These are phyloP conservation scores for Bryoglossum gracile DNA, from an alignment of 495 filamentous ascomycete genomes.

Conservation along the genomic window DNA sequence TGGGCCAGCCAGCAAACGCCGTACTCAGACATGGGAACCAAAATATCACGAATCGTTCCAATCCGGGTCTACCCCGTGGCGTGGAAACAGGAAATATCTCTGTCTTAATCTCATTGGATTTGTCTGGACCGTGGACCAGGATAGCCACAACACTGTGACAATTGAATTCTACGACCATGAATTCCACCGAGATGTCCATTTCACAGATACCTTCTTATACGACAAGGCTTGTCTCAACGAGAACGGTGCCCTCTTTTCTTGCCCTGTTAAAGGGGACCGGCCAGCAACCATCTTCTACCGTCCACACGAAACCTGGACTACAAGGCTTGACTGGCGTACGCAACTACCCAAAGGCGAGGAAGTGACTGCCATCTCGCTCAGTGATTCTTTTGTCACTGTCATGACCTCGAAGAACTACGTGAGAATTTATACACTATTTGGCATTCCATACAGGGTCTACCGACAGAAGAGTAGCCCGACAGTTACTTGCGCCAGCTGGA, in stretches of 20 bases:
- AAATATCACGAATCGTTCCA: conserved; percentile 78
- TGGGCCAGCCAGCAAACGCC: conserved; percentile 32
- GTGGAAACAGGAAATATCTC: conserved; percentile 85
- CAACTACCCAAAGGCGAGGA: conserved; percentile 73
- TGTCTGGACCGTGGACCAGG: conserved; percentile 96
- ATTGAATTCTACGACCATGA: conserved; percentile 97
- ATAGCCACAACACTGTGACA: conserved; percentile 88
- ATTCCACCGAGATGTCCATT: conserved; percentile 88
- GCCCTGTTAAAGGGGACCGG: conserved; percentile 56
- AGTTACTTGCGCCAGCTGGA: conserved; percentile 86
- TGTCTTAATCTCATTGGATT: conserved; percentile 89
- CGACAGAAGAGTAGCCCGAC: conserved; percentile 82
- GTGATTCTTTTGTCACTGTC: conserved; percentile 82
- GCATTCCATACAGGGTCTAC: conserved; percentile 80
- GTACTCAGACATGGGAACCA: conserved; percentile 47
- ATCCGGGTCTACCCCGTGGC: conserved; percentile 91
- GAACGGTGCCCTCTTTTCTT: conserved; percentile 80
- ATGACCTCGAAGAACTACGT: conserved; percentile 81
- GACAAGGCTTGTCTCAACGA: conserved; percentile 91
- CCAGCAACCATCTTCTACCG: conserved; percentile 90
- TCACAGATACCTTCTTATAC: conserved; percentile 90
- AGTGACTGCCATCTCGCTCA: conserved; percentile 81
- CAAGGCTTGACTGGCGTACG: conserved; percentile 84
- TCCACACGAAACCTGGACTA: conserved; percentile 94
- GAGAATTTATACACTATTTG: conserved; percentile 86